Conservation (phyloP, 768 basidiomycete species). For the Hygrocybe coccinea region DNA sequence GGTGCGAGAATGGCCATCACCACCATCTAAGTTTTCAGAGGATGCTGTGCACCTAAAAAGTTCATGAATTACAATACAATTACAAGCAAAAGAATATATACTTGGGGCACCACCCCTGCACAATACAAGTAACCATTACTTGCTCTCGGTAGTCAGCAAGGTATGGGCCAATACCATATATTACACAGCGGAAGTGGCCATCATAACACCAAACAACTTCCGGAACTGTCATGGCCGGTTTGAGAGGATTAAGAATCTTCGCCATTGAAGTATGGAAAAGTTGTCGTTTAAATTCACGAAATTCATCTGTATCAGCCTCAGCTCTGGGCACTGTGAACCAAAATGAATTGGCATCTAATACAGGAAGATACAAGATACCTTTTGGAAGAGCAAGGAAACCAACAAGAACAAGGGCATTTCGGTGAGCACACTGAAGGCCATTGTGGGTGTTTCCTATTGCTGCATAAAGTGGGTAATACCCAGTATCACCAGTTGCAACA, state of each 20-base stretch:
- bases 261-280: constrained; percentile 29
- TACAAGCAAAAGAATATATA: too few relatives aligned
- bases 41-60: too few relatives aligned
- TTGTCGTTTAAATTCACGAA: constrained; percentile 25
- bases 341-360: too few relatives aligned
- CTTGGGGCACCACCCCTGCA: constrained; percentile 32
- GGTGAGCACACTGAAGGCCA: constrained; percentile 25
- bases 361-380: constrained; percentile 19
- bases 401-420: constrained; percentile 24
- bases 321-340: background rate
- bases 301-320: constrained; percentile 14
- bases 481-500: constrained; percentile 34
- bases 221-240: constrained; percentile 23
- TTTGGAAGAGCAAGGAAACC: constrained; percentile 36
- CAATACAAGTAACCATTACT: constrained; percentile 25
- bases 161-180: constrained; percentile 33
- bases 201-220: constrained; percentile 24
- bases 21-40: too few relatives aligned
- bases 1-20: too few relatives aligned
- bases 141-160: constrained; percentile 42
- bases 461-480: constrained; percentile 34
- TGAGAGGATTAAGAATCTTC: constrained; percentile 19
- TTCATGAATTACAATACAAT: too few relatives aligned
- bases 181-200: constrained; percentile 23
- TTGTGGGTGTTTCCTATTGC: constrained; percentile 28